Evolutionary conservation across 345 rosid species (phyloP).

Genomic region (Citrus mangshanensis): DNA sequence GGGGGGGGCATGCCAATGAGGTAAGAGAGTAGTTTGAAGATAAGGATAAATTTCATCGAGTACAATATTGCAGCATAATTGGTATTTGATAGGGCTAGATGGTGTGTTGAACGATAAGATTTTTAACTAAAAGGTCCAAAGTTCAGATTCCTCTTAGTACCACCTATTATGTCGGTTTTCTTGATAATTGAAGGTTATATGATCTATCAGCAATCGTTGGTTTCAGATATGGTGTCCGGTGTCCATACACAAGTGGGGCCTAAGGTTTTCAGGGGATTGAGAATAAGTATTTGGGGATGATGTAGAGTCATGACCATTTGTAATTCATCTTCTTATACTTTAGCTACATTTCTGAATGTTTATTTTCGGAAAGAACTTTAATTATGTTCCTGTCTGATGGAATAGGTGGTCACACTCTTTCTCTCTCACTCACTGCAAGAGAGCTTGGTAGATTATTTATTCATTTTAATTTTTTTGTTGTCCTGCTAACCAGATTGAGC

Average conservation of each 20-base stretch:
- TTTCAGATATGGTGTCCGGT: neutral
- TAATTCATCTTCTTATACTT: neutral
- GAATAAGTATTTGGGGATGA: neutral
- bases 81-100: neutral
- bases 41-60: neutral
- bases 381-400: neutral
- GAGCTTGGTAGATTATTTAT: neutral
- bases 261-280: neutral
- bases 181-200: neutral
- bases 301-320: neutral
- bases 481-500: conserved; percentile 21
- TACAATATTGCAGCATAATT: neutral
- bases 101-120: neutral
- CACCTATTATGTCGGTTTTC: neutral
- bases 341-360: neutral
- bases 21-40: neutral
- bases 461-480: neutral
- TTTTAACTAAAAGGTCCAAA: neutral
- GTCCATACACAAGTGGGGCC: neutral
- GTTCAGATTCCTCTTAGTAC: neutral
- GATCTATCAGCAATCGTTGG: neutral
- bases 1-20: neutral
- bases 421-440: neutral
- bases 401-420: neutral
- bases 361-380: neutral